These are phyloP conservation scores for Staphylotrichum tortipilum DNA, from an alignment of 495 filamentous ascomycete genomes.

Conservation along the genomic window DNA sequence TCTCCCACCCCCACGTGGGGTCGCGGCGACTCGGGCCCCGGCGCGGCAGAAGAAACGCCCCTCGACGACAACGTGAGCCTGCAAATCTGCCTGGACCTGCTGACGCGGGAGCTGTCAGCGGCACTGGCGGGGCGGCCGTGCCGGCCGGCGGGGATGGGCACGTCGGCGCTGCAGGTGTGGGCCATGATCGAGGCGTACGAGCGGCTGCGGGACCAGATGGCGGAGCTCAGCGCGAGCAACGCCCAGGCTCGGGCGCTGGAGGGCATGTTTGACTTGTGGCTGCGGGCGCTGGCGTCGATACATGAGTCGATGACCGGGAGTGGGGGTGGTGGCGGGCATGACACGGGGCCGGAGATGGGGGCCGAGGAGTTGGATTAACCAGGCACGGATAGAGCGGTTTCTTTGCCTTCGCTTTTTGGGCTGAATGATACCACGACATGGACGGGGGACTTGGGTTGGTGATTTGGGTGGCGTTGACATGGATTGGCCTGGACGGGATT, in stretches of 20 bases:
- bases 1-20: too few relatives aligned
- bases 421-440: neutral
- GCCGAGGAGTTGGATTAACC: slow-evolving; percentile 19
- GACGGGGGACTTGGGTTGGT: neutral
- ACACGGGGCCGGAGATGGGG: slow-evolving; percentile 11
- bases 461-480: neutral
- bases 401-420: too few relatives aligned
- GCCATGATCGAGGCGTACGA: slow-evolving; percentile 46
- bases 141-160: slow-evolving; percentile 25
- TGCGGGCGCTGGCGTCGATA: slow-evolving; percentile 33
- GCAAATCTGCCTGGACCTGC: slow-evolving; percentile 34
- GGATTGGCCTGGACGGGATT: neutral
- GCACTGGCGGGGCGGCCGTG: slow-evolving; percentile 17
- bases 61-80: slow-evolving; percentile 25
- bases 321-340: slow-evolving; percentile 4
- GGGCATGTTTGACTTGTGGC: slow-evolving; percentile 37
- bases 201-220: slow-evolving; percentile 30
- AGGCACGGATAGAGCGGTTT: too few relatives aligned
- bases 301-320: slow-evolving; percentile 27
- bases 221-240: slow-evolving; percentile 10
- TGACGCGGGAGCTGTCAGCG: slow-evolving; percentile 36
- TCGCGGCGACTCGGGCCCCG: too few relatives aligned
- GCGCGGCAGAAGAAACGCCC: too few relatives aligned
- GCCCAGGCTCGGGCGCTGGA: slow-evolving; percentile 20
- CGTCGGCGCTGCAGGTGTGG: slow-evolving; percentile 48